phyloP scores from a whole-genome alignment of 1,139 yeast species.

The Pichia cactophila region DNA sequence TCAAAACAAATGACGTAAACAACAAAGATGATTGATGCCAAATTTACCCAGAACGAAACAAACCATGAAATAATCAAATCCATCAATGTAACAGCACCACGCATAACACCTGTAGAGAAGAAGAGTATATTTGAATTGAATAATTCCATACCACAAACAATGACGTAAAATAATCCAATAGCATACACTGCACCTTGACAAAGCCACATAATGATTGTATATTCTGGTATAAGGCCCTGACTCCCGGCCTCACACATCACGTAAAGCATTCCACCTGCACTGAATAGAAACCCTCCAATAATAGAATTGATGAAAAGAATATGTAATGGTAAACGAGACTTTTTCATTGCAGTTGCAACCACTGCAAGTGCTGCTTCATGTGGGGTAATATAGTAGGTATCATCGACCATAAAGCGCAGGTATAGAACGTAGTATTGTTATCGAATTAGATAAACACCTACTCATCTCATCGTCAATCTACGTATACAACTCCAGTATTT shows the following conservation, averaged over 20 bases:
- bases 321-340: conserved; percentile 56
- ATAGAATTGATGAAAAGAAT: conserved; percentile 53
- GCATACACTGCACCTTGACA: conserved; percentile 56
- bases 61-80: conserved; percentile 62
- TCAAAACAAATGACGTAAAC: conserved; percentile 54
- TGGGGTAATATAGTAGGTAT: conserved; percentile 56
- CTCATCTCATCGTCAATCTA: too few relatives aligned
- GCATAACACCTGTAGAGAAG: conserved; percentile 56
- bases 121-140: conserved; percentile 66
- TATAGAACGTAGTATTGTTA: too few relatives aligned
- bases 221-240: conserved; percentile 32
- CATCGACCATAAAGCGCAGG: conserved; percentile 31
- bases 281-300: conserved; percentile 62
- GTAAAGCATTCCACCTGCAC: conserved; percentile 68
- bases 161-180: conserved; percentile 66
- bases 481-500: too few relatives aligned
- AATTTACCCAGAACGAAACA: conserved; percentile 60
- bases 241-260: conserved; percentile 48
- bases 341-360: conserved; percentile 78
- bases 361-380: conserved; percentile 76
- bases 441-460: too few relatives aligned
- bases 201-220: conserved; percentile 45
- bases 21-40: conserved; percentile 57
- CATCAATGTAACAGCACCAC: conserved; percentile 60
- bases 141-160: conserved; percentile 64